Percentiles rank a stretch among this genome's conserved stretches.
Evolutionary conservation across 768 basidiomycete species (phyloP).

Genomic region (Brasilioporus rufonigricans): DNA sequence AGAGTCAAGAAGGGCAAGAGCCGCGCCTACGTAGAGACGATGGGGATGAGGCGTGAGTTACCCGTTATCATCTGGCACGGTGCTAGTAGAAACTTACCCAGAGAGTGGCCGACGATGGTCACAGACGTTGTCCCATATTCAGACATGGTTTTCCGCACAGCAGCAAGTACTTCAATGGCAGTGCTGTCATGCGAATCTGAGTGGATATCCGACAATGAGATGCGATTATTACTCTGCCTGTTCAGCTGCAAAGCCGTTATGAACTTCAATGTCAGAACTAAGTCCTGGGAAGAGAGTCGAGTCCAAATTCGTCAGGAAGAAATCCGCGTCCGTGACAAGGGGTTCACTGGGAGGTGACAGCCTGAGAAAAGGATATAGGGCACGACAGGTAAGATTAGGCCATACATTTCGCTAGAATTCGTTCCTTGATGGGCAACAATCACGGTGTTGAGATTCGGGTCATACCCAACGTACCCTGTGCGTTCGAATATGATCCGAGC

Average conservation of each 20-base stretch:
- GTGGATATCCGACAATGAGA: not conserved
- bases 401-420: slow-evolving; percentile 29
- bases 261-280: slow-evolving; percentile 38
- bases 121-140: slow-evolving; percentile 35
- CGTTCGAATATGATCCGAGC: not conserved
- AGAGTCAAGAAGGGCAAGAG: slow-evolving; percentile 38
- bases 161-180: slow-evolving; percentile 40
- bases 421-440: slow-evolving; percentile 41
- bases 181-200: slow-evolving; percentile 27
- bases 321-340: slow-evolving; percentile 41
- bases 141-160: slow-evolving; percentile 42
- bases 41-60: not conserved
- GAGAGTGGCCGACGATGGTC: slow-evolving; percentile 45
- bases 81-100: slow-evolving; percentile 26
- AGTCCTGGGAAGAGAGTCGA: slow-evolving; percentile 51
- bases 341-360: slow-evolving; percentile 28
- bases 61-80: not conserved
- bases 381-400: not conserved
- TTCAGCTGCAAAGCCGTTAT: slow-evolving; percentile 44
- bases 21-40: slow-evolving; percentile 28
- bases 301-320: slow-evolving; percentile 35
- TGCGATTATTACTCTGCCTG: slow-evolving; percentile 41
- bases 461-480: slow-evolving; percentile 55
- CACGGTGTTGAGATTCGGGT: slow-evolving; percentile 35
- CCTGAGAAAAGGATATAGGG: not conserved